Evolutionary conservation across 768 basidiomycete species (phyloP), one percentile per base, ranked within the genome.

Genomic region (Vishniacozyma victoriae): DNA sequence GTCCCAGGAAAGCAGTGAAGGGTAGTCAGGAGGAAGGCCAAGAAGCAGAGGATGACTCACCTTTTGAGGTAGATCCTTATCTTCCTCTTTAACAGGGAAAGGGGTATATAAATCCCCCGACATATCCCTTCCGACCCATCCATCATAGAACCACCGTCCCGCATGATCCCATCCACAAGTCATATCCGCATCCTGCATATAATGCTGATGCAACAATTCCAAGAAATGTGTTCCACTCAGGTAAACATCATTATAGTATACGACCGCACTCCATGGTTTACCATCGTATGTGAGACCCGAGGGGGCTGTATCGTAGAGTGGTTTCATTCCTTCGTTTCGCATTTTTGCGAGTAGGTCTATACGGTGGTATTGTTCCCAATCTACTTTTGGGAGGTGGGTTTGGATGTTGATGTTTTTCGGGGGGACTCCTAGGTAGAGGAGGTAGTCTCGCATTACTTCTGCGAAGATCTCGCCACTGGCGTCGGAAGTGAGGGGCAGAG

Each of bases 101-200:
- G 67, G 58, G 13, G 62, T 58, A 52, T 60, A 64, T 38, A 70
- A 40, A 53, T 71, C 69, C 2, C 69, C 69, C 3, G 50, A 35
- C 57, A 72, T 68, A 42, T 69, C 68, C 26, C 71, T 56, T n/a
- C 68, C 66, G 1, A 71, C 69, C 71, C 71, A 72, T 18, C 60
- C 63, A 43, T 72, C 71, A 49, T 72, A 70, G 45, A 72, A 72
- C 60, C 59, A 61, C 25, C 54, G 55, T 14, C 61, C 60, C 35
- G 68, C 61, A 44, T 61, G 67, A 52, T 72, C 71, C 71, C 70
- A 71, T 15, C 68, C 71, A 48, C 71, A 72, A 2, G 61, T 67
- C 69, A 72, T 69, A 52, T 71, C 68, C 7, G 64, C 61, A 19
- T 59, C 64, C 48, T 70, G 69, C 35, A 48, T 55, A 45, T 59